phyloP scores from a whole-genome alignment of 495 filamentous ascomycete genomes.

The Tetracladium setigerum region DNA sequence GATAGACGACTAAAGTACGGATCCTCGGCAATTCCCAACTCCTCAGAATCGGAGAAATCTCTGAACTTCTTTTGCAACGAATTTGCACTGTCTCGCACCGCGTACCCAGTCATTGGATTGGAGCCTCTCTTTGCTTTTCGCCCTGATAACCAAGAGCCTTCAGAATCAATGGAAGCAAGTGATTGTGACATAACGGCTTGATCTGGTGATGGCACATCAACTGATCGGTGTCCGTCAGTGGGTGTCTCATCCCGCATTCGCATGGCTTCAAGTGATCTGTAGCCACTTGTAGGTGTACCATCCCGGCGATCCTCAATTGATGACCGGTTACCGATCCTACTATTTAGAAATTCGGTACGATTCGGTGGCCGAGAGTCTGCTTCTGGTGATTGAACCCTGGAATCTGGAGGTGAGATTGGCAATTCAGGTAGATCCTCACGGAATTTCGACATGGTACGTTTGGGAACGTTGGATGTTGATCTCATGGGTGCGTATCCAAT shows the following conservation, averaged over 20 bases:
- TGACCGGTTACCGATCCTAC: constrained; percentile 16
- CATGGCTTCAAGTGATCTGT: constrained; percentile 29
- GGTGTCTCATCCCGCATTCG: constrained; percentile 20
- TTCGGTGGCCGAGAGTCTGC: constrained; percentile 35
- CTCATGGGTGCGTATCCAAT: constrained; percentile 26
- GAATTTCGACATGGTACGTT: constrained; percentile 82
- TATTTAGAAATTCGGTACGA: constrained; percentile 21
- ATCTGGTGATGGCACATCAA: constrained; percentile 24
- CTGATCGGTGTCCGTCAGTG: constrained; percentile 19
- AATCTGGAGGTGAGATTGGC: constrained; percentile 73
- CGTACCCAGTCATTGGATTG: constrained; percentile 20
- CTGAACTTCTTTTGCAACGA: constrained; percentile 35
- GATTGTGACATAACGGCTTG: constrained; percentile 48
- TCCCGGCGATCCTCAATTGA: constrained; percentile 25
- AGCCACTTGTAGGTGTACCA: constrained; percentile 40
- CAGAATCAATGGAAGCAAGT: constrained; percentile 59
- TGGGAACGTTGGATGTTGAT: constrained; percentile 37
- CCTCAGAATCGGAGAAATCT: constrained; percentile 47
- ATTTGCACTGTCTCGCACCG: constrained; percentile 31
- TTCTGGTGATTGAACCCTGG: constrained; percentile 68
- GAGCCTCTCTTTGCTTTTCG: constrained; percentile 30
- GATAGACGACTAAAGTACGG: constrained; percentile 54
- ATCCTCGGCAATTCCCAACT: constrained; percentile 54
- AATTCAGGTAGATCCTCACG: constrained; percentile 86
- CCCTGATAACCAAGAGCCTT: constrained; percentile 89